phyloP scores from a whole-genome alignment of 495 filamentous ascomycete species.

The Rhypophila decipiens region DNA sequence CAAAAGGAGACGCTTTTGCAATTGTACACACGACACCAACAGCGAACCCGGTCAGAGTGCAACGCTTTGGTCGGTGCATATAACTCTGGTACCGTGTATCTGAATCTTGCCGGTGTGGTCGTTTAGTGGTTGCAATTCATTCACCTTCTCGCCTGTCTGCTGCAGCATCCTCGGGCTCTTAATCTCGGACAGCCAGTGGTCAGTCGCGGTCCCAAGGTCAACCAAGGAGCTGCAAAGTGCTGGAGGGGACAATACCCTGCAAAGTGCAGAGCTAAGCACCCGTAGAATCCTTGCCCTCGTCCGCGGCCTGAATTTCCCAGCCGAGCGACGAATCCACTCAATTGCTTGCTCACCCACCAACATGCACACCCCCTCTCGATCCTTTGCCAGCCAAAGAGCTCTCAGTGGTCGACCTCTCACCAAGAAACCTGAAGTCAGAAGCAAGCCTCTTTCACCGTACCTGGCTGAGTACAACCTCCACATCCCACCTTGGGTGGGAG shows the following conservation, averaged over 20 bases:
- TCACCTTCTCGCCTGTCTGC: no score
- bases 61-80: conserved; percentile 20
- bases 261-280: conserved; percentile 15
- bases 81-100: conserved; percentile 28
- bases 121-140: conserved; percentile 4
- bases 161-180: conserved; percentile 20
- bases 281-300: conserved; percentile 28
- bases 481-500: conserved; percentile 7
- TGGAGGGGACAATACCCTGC: conserved; percentile 17
- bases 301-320: conserved; percentile 31
- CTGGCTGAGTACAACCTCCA: conserved; percentile 20
- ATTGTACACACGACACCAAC: conserved; percentile 12
- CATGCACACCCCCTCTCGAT: conserved; percentile 3
- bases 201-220: no score
- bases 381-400: conserved; percentile 1
- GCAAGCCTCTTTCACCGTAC: conserved; percentile 15
- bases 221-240: conserved; percentile 13
- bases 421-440: not conserved
- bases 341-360: conserved; percentile 23
- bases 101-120: conserved; percentile 9
- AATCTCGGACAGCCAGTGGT: conserved; percentile 17
- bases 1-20: no score
- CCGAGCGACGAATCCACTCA: conserved; percentile 28
- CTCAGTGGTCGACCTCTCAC: not conserved
- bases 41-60: conserved; percentile 12